These are phyloP conservation scores for Trichoderma asperellum DNA, from an alignment of 2,329 filamentous ascomycete species.

Conservation along the genomic window DNA sequence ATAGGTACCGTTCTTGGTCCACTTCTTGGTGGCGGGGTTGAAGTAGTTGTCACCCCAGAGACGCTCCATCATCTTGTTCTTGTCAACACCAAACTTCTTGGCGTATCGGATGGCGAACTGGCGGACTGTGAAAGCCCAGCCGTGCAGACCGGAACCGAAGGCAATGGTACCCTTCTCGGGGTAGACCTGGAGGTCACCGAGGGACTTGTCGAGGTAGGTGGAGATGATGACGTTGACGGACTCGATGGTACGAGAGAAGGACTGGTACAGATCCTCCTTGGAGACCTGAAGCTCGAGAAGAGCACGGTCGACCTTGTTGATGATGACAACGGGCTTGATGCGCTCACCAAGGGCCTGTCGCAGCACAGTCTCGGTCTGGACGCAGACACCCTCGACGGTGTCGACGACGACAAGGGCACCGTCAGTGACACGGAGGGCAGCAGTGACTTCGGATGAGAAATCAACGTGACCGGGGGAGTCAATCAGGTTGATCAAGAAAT, in stretches of 20 bases:
- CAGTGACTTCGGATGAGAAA: conserved; percentile 99
- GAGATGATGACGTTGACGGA: conserved; percentile 99
- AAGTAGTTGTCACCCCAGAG: conserved; percentile 99
- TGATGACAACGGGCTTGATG: conserved; percentile 99
- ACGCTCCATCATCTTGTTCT: conserved; percentile 99
- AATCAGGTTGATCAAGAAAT: conserved; percentile 99
- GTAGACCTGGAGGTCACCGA: conserved; percentile 98
- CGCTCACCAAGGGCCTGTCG: conserved; percentile 99
- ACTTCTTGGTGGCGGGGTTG: conserved; percentile 99
- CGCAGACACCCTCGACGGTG: conserved; percentile 99
- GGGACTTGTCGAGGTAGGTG: conserved; percentile 95
- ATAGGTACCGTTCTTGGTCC: conserved; percentile 83
- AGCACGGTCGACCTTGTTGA: conserved; percentile 99
- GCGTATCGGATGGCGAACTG: conserved; percentile 95
- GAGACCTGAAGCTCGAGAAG: conserved; percentile 97
- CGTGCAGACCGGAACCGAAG: conserved; percentile 99
- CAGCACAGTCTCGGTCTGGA: conserved; percentile 99
- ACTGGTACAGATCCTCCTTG: conserved; percentile 99
- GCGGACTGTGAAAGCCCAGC: conserved; percentile 98
- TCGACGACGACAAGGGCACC: conserved; percentile 99
- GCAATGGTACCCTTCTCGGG: conserved; percentile 96
- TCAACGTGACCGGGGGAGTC: conserved; percentile 99
- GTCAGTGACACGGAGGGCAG: conserved; percentile 98
- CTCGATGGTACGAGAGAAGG: conserved; percentile 99
- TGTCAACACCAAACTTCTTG: conserved; percentile 99